Base-by-base conservation (phyloP, 495 filamentous ascomycete genomes). In the Achaetomiella virescens region DNA sequence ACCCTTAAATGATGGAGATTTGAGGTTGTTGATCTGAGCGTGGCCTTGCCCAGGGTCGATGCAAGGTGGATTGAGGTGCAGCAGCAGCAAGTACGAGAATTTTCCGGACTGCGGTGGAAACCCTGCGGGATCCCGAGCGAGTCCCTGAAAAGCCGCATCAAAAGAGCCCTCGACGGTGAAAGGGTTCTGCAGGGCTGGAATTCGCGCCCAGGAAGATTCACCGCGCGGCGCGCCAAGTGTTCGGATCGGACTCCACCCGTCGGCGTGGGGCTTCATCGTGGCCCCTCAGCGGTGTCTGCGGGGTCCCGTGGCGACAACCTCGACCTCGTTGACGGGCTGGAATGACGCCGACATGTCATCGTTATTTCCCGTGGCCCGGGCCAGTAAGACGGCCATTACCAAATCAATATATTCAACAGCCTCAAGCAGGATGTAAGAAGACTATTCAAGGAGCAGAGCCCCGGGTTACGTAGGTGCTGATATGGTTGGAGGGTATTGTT, bases 11-110 rank as follows among this genome's bases (percentile, higher is more conserved):
- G 31, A 33, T 33, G 6, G 31, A 12, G 12, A n/a, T 12, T n/a
- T 18, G 12, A 9, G 7, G 27, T 3, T 35, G 18, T 11, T 44
- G 45, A 15, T 21, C 14, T 25, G 18, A 12, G 29, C n/a, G 15
- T 52, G 11, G 1, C 11, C 35, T 22, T 42, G 12, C 44, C 12
- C n/a, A 18, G 29, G 21, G 50, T 29, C 42, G 29, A 11, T 35
- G 47, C 45, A 37, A 20, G 38, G 53, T 6, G 18, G 35, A 37
- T 43, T 41, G 20, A 47, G 18, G 35, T 44, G 47, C 45, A 52
- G 54, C 40, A 51, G 46, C 17, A 14, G 35, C 43, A 59, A 56
- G 42, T 63, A 44, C 56, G 62, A 58, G 57, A 65, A 60, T 62
- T 65, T 55, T 10, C 2, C 15, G 18, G 6, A 24, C 11, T 29